A percentile compares a stretch with the other conserved stretches of the same genome.
Conservation (phyloP, 805 yeast species). For the Millerozyma miso region DNA sequence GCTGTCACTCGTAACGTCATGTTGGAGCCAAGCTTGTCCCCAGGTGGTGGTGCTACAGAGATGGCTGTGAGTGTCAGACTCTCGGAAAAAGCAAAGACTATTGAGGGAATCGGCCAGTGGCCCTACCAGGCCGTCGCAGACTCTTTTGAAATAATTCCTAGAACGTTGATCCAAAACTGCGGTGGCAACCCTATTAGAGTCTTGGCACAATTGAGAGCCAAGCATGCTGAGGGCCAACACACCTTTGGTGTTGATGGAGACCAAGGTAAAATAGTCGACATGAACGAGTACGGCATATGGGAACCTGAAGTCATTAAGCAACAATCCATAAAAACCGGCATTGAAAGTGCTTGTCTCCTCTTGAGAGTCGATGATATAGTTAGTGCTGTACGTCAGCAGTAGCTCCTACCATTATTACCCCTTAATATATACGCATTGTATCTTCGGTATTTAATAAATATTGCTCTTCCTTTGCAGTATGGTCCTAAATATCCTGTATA, state of each 20-base stretch:
- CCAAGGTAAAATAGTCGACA: constrained; percentile 87
- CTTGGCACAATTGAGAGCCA: constrained; percentile 87
- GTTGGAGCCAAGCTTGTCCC: constrained; percentile 90
- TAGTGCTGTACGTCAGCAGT: constrained; percentile 75
- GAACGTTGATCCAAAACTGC: constrained; percentile 94
- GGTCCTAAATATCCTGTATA: not conserved
- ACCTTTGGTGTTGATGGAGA: constrained; percentile 96
- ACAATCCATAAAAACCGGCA: constrained; percentile 95
- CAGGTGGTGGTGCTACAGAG: constrained; percentile 99
- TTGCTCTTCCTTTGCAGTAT: not conserved
- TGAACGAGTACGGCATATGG: constrained; percentile 96
- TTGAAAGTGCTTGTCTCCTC: constrained; percentile 92
- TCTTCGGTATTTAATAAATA: not conserved
- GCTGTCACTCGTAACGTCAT: constrained; percentile 93
- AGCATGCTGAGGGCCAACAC: constrained; percentile 84
- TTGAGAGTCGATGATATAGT: constrained; percentile 97
- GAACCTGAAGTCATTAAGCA: constrained; percentile 98
- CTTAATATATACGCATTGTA: not conserved
- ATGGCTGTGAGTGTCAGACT: constrained; percentile 93
- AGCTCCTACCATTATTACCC: constrained; percentile 4
- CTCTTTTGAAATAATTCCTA: constrained; percentile 97
- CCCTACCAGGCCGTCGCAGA: constrained; percentile 99
- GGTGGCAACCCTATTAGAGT: constrained; percentile 95
- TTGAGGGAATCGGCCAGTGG: constrained; percentile 97
- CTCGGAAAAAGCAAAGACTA: constrained; percentile 83